These are phyloP conservation scores for Russula sp. DNA, from an alignment of 768 basidiomycete genomes.

Conservation along the genomic window DNA sequence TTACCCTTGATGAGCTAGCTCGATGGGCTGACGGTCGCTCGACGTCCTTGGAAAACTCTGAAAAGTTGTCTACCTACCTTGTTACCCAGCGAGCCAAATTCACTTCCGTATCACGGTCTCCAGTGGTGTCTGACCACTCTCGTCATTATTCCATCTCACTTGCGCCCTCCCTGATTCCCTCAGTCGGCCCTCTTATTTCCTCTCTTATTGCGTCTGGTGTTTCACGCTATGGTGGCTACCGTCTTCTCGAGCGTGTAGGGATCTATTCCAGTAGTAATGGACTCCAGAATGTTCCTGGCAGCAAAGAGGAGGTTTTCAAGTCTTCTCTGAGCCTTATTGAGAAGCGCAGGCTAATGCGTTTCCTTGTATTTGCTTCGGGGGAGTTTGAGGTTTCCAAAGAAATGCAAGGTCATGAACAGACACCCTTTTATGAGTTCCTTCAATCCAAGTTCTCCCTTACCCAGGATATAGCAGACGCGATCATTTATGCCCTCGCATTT, in stretches of 20 bases:
- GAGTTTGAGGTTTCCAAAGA: slow-evolving; percentile 64
- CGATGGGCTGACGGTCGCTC: slow-evolving; percentile 50
- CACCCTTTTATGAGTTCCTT: slow-evolving; percentile 60
- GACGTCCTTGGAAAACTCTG: slow-evolving; percentile 13
- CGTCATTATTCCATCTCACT: slow-evolving; percentile 83
- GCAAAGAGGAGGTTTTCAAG: slow-evolving; percentile 92
- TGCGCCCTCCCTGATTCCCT: slow-evolving; percentile 74
- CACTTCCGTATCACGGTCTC: slow-evolving; percentile 39
- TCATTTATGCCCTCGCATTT: slow-evolving; percentile 75
- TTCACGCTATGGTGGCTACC: slow-evolving; percentile 85
- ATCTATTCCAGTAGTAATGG: slow-evolving; percentile 43
- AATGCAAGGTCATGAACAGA: slow-evolving; percentile 45
- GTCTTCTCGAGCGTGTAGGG: slow-evolving; percentile 64
- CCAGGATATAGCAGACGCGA: slow-evolving; percentile 46
- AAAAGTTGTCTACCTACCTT: slow-evolving; percentile 23
- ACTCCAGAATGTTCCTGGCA: slow-evolving; percentile 66
- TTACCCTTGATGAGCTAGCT: slow-evolving; percentile 74
- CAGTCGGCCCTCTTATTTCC: slow-evolving; percentile 70
- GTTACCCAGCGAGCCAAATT: slow-evolving; percentile 29
- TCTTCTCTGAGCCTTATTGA: slow-evolving; percentile 72
- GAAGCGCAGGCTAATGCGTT: slow-evolving; percentile 89
- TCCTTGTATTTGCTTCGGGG: slow-evolving; percentile 71
- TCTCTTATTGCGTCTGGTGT: slow-evolving; percentile 78
- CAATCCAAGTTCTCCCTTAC: slow-evolving; percentile 54
- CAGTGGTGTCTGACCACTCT: slow-evolving; percentile 42